Conservation (phyloP, 2,329 filamentous ascomycete species). For the Tothia fuscella region DNA sequence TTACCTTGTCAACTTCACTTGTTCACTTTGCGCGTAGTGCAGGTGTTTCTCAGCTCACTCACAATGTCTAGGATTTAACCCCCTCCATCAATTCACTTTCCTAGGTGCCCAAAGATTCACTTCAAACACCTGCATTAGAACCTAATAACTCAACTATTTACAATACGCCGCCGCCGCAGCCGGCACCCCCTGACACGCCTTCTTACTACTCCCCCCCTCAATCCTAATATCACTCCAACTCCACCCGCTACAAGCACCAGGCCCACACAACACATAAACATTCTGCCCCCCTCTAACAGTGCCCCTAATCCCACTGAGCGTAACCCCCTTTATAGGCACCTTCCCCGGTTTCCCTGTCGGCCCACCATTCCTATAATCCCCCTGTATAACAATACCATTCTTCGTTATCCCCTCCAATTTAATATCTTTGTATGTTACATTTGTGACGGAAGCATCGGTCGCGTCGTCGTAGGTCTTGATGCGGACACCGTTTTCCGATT, state of each 20-base stretch:
- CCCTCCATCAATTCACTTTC: too few relatives aligned
- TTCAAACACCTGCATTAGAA: too few relatives aligned
- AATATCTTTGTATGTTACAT: constrained; percentile 36
- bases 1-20: too few relatives aligned
- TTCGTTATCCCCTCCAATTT: constrained; percentile 31
- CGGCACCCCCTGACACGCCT: too few relatives aligned
- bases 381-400: constrained; percentile 40
- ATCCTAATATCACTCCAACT: constrained; percentile 38
- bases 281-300: constrained; percentile 27
- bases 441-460: constrained; percentile 24
- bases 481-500: constrained; percentile 42
- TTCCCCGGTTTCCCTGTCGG: constrained; percentile 34
- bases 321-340: constrained; percentile 34
- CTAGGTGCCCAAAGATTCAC: too few relatives aligned
- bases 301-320: constrained; percentile 30
- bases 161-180: too few relatives aligned
- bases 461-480: constrained; percentile 32
- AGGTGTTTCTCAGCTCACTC: too few relatives aligned
- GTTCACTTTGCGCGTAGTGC: too few relatives aligned
- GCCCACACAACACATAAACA: constrained; percentile 43
- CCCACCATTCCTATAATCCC: constrained; percentile 39
- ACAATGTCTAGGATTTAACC: too few relatives aligned
- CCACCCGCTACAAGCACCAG: constrained; percentile 37
- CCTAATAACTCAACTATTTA: too few relatives aligned
- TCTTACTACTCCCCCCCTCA: constrained; percentile 32